Percentiles rank a stretch among this genome's conserved stretches.
phyloP scores from a whole-genome alignment of 495 filamentous ascomycete genomes.

The Cercophora scortea region DNA sequence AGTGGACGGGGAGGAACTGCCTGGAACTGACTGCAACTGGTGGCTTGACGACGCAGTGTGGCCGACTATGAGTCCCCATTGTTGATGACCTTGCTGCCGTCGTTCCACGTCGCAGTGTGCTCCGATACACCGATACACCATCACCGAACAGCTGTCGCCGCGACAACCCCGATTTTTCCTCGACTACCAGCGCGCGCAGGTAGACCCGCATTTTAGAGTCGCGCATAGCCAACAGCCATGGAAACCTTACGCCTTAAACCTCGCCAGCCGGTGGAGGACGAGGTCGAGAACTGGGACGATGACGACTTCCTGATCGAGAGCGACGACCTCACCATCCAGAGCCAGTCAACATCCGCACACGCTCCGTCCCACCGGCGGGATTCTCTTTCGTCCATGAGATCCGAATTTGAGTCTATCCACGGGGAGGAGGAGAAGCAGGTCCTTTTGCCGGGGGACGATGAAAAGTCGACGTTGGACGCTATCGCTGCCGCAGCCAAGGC shows the following conservation, averaged over 20 bases:
- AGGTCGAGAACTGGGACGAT: conserved; percentile 84
- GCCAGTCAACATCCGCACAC: conserved; percentile 53
- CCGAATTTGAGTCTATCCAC: conserved; percentile 66
- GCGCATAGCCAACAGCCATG: conserved; percentile 32
- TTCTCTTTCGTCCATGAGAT: conserved; percentile 72
- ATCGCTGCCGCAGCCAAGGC: conserved; percentile 79
- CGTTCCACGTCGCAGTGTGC: conserved; percentile 11
- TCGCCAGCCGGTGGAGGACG: conserved; percentile 46
- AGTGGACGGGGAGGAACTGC: background rate
- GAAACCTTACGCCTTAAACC: conserved; percentile 50
- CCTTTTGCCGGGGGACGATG: conserved; percentile 68
- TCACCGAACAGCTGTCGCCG: background rate
- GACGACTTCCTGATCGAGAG: conserved; percentile 71
- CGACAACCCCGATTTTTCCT: background rate
- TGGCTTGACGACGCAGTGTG: conserved; percentile 12
- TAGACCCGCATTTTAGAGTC: background rate
- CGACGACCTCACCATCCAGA: conserved; percentile 60
- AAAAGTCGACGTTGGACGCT: conserved; percentile 69
- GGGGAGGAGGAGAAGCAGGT: conserved; percentile 84
- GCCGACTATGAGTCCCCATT: conserved; percentile 30
- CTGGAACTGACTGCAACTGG: background rate
- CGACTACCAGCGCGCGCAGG: background rate
- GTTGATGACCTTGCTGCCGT: conserved; percentile 19
- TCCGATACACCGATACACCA: background rate
- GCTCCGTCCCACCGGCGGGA: conserved; percentile 52